Percentiles rank a stretch among this genome's conserved stretches.
Evolutionary conservation across 495 filamentous ascomycete species (phyloP).

Genomic region (Penicillium nucicola): DNA sequence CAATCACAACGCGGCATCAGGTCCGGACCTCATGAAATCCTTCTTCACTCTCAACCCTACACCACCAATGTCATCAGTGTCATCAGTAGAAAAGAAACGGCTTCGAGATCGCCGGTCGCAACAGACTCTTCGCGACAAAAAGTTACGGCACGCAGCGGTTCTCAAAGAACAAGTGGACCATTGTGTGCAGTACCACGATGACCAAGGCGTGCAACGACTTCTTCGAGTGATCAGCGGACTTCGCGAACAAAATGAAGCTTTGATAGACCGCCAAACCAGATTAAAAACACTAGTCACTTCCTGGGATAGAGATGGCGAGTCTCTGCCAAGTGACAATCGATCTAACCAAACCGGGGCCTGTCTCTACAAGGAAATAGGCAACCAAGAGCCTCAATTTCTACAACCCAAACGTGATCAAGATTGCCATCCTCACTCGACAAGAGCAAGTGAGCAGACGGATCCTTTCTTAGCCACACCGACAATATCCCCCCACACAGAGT

Average conservation of each 20-base stretch:
- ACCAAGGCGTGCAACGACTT: conserved; percentile 14
- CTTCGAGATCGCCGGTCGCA: conserved; percentile 28
- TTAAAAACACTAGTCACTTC: conserved; percentile 16
- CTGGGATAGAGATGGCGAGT: conserved; percentile 14
- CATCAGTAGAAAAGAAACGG: conserved; percentile 21
- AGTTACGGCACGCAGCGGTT: conserved; percentile 13
- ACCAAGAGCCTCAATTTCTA: background rate
- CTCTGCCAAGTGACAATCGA: background rate
- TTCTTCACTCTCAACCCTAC: background rate
- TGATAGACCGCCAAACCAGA: conserved; percentile 11
- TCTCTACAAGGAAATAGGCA: background rate
- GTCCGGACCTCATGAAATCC: background rate
- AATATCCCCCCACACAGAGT: background rate
- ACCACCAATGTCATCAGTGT: conserved; percentile 9
- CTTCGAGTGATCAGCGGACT: conserved; percentile 20
- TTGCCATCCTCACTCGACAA: background rate
- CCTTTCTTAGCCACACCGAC: background rate
- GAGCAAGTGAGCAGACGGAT: background rate
- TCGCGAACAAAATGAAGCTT: conserved; percentile 21
- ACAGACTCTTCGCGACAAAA: conserved; percentile 26
- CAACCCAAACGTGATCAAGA: background rate
- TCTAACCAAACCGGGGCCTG: background rate
- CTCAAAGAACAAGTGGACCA: conserved; percentile 22
- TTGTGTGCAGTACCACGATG: conserved; percentile 22
- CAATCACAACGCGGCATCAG: too few species aligned